Base-by-base conservation (phyloP, 345 rosid genomes). In the Reutealis trisperma region DNA sequence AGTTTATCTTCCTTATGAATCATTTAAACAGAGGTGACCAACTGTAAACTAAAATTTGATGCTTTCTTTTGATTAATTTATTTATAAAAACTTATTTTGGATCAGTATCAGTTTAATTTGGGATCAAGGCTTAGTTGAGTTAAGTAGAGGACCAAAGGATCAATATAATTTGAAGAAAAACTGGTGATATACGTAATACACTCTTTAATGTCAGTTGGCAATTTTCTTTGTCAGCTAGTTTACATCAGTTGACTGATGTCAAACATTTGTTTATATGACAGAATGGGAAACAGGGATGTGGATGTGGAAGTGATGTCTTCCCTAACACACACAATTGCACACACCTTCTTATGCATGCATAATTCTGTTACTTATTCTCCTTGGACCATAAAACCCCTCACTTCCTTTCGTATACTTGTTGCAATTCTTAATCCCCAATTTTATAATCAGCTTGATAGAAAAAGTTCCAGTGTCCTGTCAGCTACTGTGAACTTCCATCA, bases 21-120 rank as follows among this genome's bases (percentile, higher is more conserved):
- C 89, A 21, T 96, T 92, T 83, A 93, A 93, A 81, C 97, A 91
- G 86, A 93, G 90, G 99, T 96, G 85, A 85, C 85, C 72, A 59
- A 72, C 62, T 13, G 37, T 51, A 22, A 75, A 59, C 75, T 15
- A 11, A 4, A 25, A 2, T 57, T 54, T 42, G 59, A 27, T 72
- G 30, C 59, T 55, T n/a, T 51, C 47, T 58, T 75, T 72, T 72
- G 22, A 45, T 37, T 62, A 32, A 9, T 60, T 69, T 19, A 60
- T 57, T 32, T 9, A 7, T 44, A 34, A 47, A 49, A 42, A n/a
- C 0, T 55, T 66, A 63, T 22, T 67, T 30, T 55, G 21, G 68
- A 52, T 60, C 58, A 25, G 7, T 32, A 49, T 47, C 30, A 27
- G 67, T 60, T 34, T 71, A 19, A 41, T 21, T 37, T 37, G 41